phyloP scores from a whole-genome alignment of 2,329 filamentous ascomycete genomes.

The Aspergillus pseudotamarii region DNA sequence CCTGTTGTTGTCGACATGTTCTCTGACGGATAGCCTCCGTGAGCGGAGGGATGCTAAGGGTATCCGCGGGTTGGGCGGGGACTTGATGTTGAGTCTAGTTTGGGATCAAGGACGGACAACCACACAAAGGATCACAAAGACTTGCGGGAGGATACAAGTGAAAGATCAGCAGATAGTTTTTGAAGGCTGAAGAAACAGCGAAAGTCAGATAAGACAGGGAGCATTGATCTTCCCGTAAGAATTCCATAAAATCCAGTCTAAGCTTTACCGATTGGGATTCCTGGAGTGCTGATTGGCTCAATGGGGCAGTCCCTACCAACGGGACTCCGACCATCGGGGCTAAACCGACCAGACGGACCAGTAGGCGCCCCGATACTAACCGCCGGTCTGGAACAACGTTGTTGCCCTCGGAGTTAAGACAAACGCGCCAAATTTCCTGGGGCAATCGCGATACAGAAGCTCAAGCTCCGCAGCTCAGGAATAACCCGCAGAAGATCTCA shows the following conservation, averaged over 20 bases:
- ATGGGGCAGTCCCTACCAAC: not conserved
- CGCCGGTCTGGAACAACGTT: conserved; percentile 23
- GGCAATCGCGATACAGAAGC: conserved; percentile 2
- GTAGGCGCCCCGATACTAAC: conserved; percentile 13
- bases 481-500: not conserved
- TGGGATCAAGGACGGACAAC: not conserved
- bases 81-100: not conserved
- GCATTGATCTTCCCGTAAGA: not conserved
- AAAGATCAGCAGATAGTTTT: not conserved
- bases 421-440: conserved; percentile 22
- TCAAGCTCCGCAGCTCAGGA: conserved; percentile 2
- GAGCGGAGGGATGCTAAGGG: conserved; percentile 17
- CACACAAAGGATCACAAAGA: not conserved
- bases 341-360: conserved; percentile 3
- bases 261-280: conserved; percentile 9
- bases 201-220: conserved; percentile 1
- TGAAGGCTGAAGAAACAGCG: not conserved
- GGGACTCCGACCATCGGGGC: conserved; percentile 22
- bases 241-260: not conserved
- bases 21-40: conserved; percentile 15
- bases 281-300: conserved; percentile 5
- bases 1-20: conserved; percentile 59
- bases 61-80: not conserved
- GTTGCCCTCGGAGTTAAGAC: conserved; percentile 11
- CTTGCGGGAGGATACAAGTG: not conserved